phyloP scores from a whole-genome alignment of 306 rosid species.

The Cucurbita moschata region DNA sequence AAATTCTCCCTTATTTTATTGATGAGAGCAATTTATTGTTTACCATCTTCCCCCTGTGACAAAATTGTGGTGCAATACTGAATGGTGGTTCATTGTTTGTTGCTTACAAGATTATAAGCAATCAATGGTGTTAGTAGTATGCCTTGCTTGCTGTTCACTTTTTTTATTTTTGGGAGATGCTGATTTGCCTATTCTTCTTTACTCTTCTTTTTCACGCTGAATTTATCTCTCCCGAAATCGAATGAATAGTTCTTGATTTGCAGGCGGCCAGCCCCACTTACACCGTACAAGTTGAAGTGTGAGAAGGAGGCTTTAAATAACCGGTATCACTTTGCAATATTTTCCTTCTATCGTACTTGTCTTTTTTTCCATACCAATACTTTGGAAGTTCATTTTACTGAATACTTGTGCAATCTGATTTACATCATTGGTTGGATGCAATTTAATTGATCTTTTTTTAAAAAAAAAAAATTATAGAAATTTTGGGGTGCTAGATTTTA shows the following conservation, averaged over 20 bases:
- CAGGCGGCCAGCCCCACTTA: conserved; percentile 59
- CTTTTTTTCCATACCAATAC: neutral
- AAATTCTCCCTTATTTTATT: neutral
- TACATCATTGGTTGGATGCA: neutral
- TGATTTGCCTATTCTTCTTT: neutral
- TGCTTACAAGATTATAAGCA: neutral
- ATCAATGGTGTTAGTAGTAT: neutral
- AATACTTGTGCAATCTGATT: neutral
- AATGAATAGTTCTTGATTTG: conserved; percentile 14
- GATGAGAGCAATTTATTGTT: neutral
- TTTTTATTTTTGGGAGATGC: neutral
- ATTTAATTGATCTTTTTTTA: too few species aligned
- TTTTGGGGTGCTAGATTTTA: neutral
- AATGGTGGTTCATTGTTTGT: neutral
- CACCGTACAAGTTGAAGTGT: conserved; percentile 84
- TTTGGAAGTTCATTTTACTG: neutral
- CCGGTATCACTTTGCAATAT: conserved; percentile 31
- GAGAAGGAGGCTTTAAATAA: conserved; percentile 68
- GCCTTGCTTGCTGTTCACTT: neutral
- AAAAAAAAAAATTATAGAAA: neutral
- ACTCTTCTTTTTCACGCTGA: neutral
- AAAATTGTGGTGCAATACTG: neutral
- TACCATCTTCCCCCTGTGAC: neutral
- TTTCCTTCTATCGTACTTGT: neutral
- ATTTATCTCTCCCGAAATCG: neutral